Evolutionary conservation across 2,329 filamentous ascomycete species (phyloP).

Genomic region (Claviceps maximensis): DNA sequence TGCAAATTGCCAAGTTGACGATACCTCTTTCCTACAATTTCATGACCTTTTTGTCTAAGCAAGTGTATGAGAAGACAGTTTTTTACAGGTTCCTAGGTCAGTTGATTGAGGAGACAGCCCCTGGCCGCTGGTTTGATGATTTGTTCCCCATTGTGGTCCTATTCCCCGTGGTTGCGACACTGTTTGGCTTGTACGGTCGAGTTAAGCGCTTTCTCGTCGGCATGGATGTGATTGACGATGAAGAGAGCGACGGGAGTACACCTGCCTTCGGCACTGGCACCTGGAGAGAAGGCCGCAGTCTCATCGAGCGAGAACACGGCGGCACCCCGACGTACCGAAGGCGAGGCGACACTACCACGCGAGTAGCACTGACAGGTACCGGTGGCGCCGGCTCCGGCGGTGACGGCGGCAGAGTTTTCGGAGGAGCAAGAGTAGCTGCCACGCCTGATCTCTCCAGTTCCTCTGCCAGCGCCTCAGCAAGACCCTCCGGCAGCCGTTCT

Average conservation of each 20-base stretch:
- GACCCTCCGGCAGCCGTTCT: constrained; percentile 25
- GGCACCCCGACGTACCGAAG: constrained; percentile 44
- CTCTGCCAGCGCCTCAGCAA: constrained; percentile 21
- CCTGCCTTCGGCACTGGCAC: constrained; percentile 61
- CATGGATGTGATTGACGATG: constrained; percentile 59
- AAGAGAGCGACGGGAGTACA: constrained; percentile 40
- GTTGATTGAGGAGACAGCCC: constrained; percentile 67
- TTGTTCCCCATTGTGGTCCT: constrained; percentile 83
- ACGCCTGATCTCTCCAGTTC: constrained; percentile 37
- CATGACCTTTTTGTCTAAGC: constrained; percentile 67
- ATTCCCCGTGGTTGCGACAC: constrained; percentile 68
- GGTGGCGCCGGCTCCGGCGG: constrained; percentile 9
- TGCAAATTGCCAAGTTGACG: constrained; percentile 82
- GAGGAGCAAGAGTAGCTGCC: constrained; percentile 17
- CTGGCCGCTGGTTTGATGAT: constrained; percentile 74
- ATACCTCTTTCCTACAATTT: constrained; percentile 96
- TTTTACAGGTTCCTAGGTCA: constrained; percentile 82
- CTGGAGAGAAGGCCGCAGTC: constrained; percentile 82
- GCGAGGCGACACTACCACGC: constrained; percentile 28
- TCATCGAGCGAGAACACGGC: constrained; percentile 77
- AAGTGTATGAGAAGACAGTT: constrained; percentile 61
- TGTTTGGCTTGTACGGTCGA: constrained; percentile 81
- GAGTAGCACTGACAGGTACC: constrained; percentile 16
- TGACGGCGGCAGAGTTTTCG: no score
- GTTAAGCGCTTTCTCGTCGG: constrained; percentile 72